Evolutionary conservation across 208 protist genomes (phyloP).

Genomic region (Trichomonas tenax): DNA sequence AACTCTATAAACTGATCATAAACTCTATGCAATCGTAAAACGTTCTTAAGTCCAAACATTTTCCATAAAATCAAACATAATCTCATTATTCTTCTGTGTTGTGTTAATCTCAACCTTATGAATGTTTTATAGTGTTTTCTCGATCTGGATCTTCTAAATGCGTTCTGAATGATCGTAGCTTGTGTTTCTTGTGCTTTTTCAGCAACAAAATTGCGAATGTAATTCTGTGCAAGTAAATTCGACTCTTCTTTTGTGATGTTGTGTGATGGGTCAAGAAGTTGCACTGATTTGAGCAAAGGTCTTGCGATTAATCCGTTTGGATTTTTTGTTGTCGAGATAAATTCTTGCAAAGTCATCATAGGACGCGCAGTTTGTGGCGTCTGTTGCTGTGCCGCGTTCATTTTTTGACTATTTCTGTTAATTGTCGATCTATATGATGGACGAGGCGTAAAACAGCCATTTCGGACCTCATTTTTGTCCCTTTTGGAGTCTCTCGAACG

Average conservation of each 20-base stretch:
- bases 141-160: neutral
- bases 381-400: no score
- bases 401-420: no score
- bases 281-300: no score
- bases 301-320: no score
- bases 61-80: neutral
- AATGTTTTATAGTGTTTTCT: neutral
- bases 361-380: no score
- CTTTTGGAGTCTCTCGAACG: no score
- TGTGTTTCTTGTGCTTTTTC: neutral
- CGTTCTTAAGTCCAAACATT: neutral
- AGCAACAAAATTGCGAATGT: neutral
- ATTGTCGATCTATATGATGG: no score
- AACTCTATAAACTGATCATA: neutral
- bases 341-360: no score
- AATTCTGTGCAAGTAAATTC: neutral
- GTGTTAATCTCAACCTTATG: neutral
- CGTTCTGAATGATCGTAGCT: neutral
- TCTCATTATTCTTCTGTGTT: neutral
- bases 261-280: no score
- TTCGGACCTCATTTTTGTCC: no score
- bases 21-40: neutral
- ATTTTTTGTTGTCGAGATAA: no score
- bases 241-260: neutral
- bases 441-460: no score